Evolutionary conservation across 78 protist species (phyloP), one percentile per base, ranked within the genome.

Genomic region (Dictyostelium brefeldianum): DNA sequence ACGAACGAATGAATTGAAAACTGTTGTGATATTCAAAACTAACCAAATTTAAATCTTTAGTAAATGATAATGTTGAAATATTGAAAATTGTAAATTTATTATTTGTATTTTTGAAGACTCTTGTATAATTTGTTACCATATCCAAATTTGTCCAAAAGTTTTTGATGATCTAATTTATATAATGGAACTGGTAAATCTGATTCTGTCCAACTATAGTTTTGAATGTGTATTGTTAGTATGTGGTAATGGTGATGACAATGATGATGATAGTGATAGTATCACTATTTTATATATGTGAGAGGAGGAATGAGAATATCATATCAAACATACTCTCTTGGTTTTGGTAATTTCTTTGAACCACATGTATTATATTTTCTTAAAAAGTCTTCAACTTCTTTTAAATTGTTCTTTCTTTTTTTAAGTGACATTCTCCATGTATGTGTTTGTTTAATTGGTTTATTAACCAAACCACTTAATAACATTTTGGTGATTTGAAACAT

Each of bases 81-180:
- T n/a, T n/a, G n/a, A n/a, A n/a, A n/a, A n/a, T 43, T 71, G 15
- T 78, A 27, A 8, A 53, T 54, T 78, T 22, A n/a, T 75, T 78
- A 54, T 64, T 87, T 74, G 78, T 77, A 77, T 48, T 74, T 77
- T 87, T 87, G 92, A 11, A 87, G 41, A 22, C 25, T 22, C n/a
- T 87, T 87, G 53, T 87, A 87, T 17, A 87, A 36, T 25, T 74
- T 87, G 41, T 87, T 87, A 31, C 92, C 92, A 64, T 75, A 87
- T 46, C 92, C 92, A 87, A 43, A 77, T 64, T 84, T 87, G 1
- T 74, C 83, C n/a, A 87, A 87, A 22, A 87, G 65, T 17, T 17
- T 64, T 12, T 36, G 47, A 29, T 87, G 92, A 87, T 87, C 92
- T 75, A 20, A 8, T 64, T 87, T 87, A 51, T 87, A 87, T 54